These are phyloP conservation scores for Thyridium curvatum DNA, from an alignment of 2,329 filamentous ascomycete species.

Conservation along the genomic window DNA sequence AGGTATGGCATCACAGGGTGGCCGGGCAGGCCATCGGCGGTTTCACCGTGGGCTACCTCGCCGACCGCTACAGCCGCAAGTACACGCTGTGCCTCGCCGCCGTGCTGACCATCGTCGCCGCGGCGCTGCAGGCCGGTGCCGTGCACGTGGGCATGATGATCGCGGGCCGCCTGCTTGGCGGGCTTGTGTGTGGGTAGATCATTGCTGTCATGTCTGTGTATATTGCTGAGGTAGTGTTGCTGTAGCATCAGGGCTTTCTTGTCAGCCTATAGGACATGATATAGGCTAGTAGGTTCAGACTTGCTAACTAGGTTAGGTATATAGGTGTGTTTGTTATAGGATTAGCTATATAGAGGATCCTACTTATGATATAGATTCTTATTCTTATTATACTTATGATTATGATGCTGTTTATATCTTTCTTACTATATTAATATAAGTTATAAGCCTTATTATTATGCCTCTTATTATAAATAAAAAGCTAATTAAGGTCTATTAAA, in stretches of 20 bases:
- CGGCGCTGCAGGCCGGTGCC: slow-evolving; percentile 7
- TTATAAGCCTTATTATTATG: background rate
- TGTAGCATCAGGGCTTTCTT: slow-evolving; percentile 20
- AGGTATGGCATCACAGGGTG: no score
- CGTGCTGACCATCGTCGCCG: slow-evolving; percentile 1
- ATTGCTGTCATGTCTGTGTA: slow-evolving; percentile 2
- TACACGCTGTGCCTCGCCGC: slow-evolving; percentile 1
- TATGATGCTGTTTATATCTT: no score
- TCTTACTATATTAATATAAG: no score
- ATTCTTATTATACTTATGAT: slow-evolving; percentile 13
- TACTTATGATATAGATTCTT: slow-evolving; percentile 23
- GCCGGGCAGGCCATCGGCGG: slow-evolving; percentile 1
- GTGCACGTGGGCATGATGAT: slow-evolving; percentile 12
- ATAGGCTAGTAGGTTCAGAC: slow-evolving; percentile 25
- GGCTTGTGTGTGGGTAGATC: slow-evolving; percentile 29
- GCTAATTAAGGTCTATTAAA: background rate
- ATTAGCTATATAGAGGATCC: slow-evolving; percentile 23
- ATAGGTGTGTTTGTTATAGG: slow-evolving; percentile 21
- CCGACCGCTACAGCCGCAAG: slow-evolving; percentile 4
- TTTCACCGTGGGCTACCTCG: slow-evolving; percentile 4
- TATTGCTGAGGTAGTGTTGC: slow-evolving; percentile 29
- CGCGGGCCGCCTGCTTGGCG: slow-evolving; percentile 27
- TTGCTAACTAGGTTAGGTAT: slow-evolving; percentile 33
- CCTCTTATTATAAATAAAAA: no score
- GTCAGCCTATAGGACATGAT: slow-evolving; percentile 15